Percentiles rank a stretch among this genome's conserved stretches.
phyloP scores from a whole-genome alignment of 805 yeast genomes.

The Cyberlindnera euphorbiiphila region DNA sequence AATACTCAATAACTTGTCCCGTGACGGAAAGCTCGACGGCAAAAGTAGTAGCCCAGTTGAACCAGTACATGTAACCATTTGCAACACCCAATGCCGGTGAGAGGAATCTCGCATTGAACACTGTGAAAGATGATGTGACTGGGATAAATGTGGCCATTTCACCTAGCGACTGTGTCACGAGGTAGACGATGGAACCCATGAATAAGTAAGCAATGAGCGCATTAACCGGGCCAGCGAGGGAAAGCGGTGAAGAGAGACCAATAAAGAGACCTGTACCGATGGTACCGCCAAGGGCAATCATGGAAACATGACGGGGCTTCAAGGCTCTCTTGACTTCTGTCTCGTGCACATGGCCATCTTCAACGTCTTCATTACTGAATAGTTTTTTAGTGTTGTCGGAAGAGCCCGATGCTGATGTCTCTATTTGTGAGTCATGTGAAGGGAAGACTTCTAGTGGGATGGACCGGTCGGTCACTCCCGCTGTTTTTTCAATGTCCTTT shows the following conservation, averaged over 20 bases:
- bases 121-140: slow-evolving; percentile 61
- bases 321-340: slow-evolving; percentile 54
- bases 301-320: slow-evolving; percentile 65
- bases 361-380: slow-evolving; percentile 6
- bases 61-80: slow-evolving; percentile 72
- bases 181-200: slow-evolving; percentile 62
- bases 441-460: background rate
- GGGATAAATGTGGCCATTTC: slow-evolving; percentile 83
- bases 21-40: slow-evolving; percentile 72
- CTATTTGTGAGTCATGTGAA: background rate
- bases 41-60: slow-evolving; percentile 73
- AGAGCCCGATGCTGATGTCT: slow-evolving; percentile 4
- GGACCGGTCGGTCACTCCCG: background rate
- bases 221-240: slow-evolving; percentile 64
- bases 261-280: slow-evolving; percentile 77
- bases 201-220: slow-evolving; percentile 61
- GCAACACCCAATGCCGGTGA: slow-evolving; percentile 71
- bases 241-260: slow-evolving; percentile 53
- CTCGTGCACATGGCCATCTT: slow-evolving; percentile 24
- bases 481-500: slow-evolving; percentile 1
- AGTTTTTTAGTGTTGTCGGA: slow-evolving; percentile 6
- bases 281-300: slow-evolving; percentile 79
- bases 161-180: slow-evolving; percentile 68
- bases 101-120: slow-evolving; percentile 61
- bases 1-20: slow-evolving; percentile 59